Percentiles rank a stretch among this genome's conserved stretches.
Evolutionary conservation across 257 asterid species (phyloP).

Genomic region (Fraxinus quadrangulata): DNA sequence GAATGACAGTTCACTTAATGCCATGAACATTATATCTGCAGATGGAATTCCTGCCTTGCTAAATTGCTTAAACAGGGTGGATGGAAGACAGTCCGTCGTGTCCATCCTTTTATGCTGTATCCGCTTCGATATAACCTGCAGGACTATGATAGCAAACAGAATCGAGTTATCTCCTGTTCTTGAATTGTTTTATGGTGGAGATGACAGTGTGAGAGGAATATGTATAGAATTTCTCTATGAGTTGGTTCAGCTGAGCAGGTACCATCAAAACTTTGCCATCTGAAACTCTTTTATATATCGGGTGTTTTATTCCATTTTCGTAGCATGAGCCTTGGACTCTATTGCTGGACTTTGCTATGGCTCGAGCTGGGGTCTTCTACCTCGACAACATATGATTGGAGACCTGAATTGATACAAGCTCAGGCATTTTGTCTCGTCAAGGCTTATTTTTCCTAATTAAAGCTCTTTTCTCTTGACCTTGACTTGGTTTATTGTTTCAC

Average conservation of each 20-base stretch:
- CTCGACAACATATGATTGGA: no score
- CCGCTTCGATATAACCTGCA: slow-evolving; percentile 56
- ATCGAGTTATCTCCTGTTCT: slow-evolving; percentile 66
- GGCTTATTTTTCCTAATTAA: no score
- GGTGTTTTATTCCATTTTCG: no score
- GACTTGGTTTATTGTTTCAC: no score
- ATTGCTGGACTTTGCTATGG: no score
- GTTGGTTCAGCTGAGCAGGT: slow-evolving; percentile 73
- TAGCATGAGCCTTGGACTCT: no score
- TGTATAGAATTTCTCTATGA: slow-evolving; percentile 73
- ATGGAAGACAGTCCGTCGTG: slow-evolving; percentile 50
- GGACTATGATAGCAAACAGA: slow-evolving; percentile 51
- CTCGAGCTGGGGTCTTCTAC: no score
- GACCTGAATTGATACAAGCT: no score
- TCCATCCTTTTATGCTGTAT: slow-evolving; percentile 64
- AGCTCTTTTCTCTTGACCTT: no score
- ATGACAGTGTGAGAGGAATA: slow-evolving; percentile 51
- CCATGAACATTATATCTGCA: slow-evolving; percentile 43
- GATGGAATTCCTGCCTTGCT: slow-evolving; percentile 61
- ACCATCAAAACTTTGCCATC: slow-evolving; percentile 1
- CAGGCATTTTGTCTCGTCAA: no score
- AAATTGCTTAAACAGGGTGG: slow-evolving; percentile 55
- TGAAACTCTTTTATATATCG: no score
- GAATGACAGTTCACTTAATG: slow-evolving; percentile 41
- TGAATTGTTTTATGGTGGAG: slow-evolving; percentile 73